phyloP scores from a whole-genome alignment of 208 protist genomes.

The Leishmania mexicana region DNA sequence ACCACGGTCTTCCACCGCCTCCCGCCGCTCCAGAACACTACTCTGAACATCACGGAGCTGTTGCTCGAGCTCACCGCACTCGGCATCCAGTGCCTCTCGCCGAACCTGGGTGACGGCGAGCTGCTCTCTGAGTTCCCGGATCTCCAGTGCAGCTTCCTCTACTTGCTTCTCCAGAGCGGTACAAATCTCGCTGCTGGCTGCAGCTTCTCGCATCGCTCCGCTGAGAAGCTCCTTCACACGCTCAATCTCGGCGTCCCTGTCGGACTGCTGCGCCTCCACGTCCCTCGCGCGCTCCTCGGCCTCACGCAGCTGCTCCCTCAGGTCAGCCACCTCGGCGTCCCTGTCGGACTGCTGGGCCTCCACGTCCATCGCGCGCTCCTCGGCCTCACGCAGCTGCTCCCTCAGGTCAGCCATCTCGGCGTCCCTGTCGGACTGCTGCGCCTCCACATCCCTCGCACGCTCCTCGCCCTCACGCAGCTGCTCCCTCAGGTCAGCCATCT shows the following conservation, averaged over 20 bases:
- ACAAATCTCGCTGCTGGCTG: not conserved
- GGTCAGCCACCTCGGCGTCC: slow-evolving; percentile 13
- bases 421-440: slow-evolving; percentile 2
- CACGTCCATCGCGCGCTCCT: not conserved
- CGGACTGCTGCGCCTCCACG: no score
- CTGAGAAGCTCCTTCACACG: not conserved
- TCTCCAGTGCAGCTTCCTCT: no score
- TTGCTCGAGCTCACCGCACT: not conserved
- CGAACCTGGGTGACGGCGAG: not conserved
- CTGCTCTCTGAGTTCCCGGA: not conserved
- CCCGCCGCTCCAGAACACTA: not conserved
- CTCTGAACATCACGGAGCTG: not conserved
- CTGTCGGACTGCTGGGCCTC: slow-evolving; percentile 13
- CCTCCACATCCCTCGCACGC: not conserved
- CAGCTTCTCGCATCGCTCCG: not conserved
- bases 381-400: slow-evolving; percentile 10
- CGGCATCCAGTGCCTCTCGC: not conserved
- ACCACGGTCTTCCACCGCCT: not conserved
- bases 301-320: slow-evolving; percentile 14
- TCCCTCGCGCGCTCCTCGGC: no score
- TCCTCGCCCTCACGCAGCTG: slow-evolving; percentile 9
- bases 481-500: not conserved
- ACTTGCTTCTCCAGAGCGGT: not conserved
- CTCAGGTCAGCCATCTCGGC: slow-evolving; percentile 22
- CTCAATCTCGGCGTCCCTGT: not conserved